These are phyloP conservation scores for Mycosphaerella sp. DNA, from an alignment of 2,329 filamentous ascomycete species.

Conservation along the genomic window DNA sequence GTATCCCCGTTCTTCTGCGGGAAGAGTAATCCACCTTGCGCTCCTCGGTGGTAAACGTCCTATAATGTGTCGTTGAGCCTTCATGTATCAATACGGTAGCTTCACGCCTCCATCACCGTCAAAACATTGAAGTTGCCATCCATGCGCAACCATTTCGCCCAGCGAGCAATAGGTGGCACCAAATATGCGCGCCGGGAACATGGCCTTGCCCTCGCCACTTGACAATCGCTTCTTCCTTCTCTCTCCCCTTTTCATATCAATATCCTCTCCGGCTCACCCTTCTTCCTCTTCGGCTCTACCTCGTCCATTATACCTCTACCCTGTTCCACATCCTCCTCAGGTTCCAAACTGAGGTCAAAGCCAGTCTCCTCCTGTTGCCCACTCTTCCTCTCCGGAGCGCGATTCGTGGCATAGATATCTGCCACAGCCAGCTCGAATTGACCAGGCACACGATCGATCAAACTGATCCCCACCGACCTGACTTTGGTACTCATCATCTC, in stretches of 20 bases:
- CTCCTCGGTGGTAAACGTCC: too few species aligned
- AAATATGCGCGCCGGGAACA: too few species aligned
- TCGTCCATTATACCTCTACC: slow-evolving; percentile 29
- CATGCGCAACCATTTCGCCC: too few species aligned
- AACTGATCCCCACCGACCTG: slow-evolving; percentile 73
- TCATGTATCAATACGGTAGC: too few species aligned
- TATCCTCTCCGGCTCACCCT: slow-evolving; percentile 34
- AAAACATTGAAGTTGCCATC: too few species aligned
- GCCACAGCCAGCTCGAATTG: slow-evolving; percentile 83
- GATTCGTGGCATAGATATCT: slow-evolving; percentile 85
- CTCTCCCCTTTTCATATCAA: slow-evolving; percentile 19
- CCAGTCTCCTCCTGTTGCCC: slow-evolving; percentile 27
- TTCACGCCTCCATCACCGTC: too few species aligned
- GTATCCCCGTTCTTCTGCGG: too few species aligned
- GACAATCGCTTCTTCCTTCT: too few species aligned
- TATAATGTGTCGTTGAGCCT: too few species aligned
- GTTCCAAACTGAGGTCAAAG: slow-evolving; percentile 26
- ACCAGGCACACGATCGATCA: slow-evolving; percentile 83
- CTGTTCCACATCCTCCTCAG: slow-evolving; percentile 12
- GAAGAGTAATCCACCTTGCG: too few species aligned
- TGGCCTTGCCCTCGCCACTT: too few species aligned
- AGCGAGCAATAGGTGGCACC: too few species aligned
- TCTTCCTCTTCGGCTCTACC: slow-evolving; percentile 27
- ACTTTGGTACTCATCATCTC: slow-evolving; percentile 84
- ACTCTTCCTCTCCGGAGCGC: slow-evolving; percentile 35